Evolutionary conservation across 768 basidiomycete species (phyloP), one percentile per base, ranked within the genome.

Genomic region (Tulasnella sp.): DNA sequence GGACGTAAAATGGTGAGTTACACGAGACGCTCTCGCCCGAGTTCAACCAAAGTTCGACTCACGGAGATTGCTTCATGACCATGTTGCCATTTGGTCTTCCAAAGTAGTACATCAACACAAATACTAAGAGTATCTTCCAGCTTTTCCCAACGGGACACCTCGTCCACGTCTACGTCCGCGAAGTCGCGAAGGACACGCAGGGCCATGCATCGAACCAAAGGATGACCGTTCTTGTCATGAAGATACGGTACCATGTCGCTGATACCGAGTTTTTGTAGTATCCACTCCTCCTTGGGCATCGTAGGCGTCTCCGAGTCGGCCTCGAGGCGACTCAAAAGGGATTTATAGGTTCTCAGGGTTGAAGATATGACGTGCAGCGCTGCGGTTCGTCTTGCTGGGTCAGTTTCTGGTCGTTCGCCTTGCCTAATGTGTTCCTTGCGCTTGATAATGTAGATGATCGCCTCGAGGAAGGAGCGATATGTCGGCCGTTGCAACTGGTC

Each of bases 11-110:
- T 18, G 39, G 10, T 72, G 7, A 44, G 35, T 11, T 23, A 42
- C 15, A 74, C 37, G 7, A 26, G 73, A 9, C 23, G 29, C 20
- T 15, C 5, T 23, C 15, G 46, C 29, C 18, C 37, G 71, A 39
- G 23, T 0, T 74, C 4, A 13, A 10, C 3, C 1, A 40, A 40
- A 40, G n/a, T 46, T 39, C 15, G 6, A 23, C 73, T 48, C 42
- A 74, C 73, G 9, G 73, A 20, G 32, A 6, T 23, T 39, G 42
- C 73, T 46, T 74, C 29, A 26, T 40, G 42, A 42, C 37, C 48
- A 46, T 74, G 73, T n/a, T 74, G 73, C 73, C 73, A 74, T 48
- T 74, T 55, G 26, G 73, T 74, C 44, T 26, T 26, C 73, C 73
- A 74, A 11, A 74, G 46, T 1, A 74, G 26, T 11, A 74, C 73